Conservation (phyloP, 1,139 yeast genomes). For the Sugiyamaella novakii region DNA sequence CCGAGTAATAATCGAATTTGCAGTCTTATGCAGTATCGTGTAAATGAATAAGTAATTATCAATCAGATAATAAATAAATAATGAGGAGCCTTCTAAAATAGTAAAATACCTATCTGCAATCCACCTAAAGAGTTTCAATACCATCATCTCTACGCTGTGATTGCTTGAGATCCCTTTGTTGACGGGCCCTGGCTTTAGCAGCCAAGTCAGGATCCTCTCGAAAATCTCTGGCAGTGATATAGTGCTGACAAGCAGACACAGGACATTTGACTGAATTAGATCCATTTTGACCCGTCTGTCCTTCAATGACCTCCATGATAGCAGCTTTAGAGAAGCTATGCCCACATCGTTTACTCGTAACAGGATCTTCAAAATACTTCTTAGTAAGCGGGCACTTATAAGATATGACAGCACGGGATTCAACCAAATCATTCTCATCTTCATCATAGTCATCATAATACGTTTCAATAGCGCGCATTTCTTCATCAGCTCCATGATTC, state of each 20-base stretch:
- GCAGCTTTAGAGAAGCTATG: conserved; percentile 36
- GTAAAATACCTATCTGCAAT: too few species aligned
- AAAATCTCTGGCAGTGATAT: conserved; percentile 21
- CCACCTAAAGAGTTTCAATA: conserved; percentile 38
- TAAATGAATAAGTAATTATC: too few species aligned
- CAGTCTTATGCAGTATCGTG: too few species aligned
- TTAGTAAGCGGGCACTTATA: conserved; percentile 38
- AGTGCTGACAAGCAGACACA: conserved; percentile 33
- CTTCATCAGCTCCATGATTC: conserved; percentile 29
- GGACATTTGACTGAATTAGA: conserved; percentile 31
- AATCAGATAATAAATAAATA: too few species aligned
- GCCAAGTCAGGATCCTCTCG: conserved; percentile 29
- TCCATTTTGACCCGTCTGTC: background rate
- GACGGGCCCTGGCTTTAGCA: conserved; percentile 28
- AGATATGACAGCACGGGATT: conserved; percentile 33
- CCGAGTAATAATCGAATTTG: too few species aligned
- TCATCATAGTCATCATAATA: conserved; percentile 31
- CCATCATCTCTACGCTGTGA: conserved; percentile 27
- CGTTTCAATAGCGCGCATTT: conserved; percentile 30
- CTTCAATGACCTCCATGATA: conserved; percentile 28
- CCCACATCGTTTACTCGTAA: conserved; percentile 32
- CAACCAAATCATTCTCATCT: conserved; percentile 36
- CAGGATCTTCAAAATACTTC: conserved; percentile 33
- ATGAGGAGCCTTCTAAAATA: too few species aligned
- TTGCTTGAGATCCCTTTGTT: conserved; percentile 27